Conservation (phyloP, 2,329 filamentous ascomycete species). For the Zasmidium citrigriseum region DNA sequence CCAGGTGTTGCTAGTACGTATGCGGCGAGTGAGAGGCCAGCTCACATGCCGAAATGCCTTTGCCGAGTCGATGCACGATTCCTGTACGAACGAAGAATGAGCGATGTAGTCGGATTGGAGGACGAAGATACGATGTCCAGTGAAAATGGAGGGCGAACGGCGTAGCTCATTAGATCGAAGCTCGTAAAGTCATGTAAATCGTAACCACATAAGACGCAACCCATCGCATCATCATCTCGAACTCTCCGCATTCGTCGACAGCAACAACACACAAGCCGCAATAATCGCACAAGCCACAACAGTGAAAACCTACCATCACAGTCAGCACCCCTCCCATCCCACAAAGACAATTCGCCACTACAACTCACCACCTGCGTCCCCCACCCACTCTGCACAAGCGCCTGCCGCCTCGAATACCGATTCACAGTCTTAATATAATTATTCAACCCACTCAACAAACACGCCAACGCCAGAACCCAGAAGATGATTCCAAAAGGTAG, state of each 20-base stretch:
- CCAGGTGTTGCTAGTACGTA: too few relatives aligned
- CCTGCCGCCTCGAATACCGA: constrained; percentile 74
- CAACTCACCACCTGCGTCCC: constrained; percentile 75
- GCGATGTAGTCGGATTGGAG: too few relatives aligned
- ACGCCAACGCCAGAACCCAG: constrained; percentile 79
- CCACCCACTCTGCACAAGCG: constrained; percentile 90
- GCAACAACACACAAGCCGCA: constrained; percentile 64
- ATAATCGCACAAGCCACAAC: constrained; percentile 64
- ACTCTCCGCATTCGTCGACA: constrained; percentile 45
- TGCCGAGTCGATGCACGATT: too few relatives aligned
- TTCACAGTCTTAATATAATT: constrained; percentile 86
- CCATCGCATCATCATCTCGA: not conserved
- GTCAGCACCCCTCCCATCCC: not conserved
- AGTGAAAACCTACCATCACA: constrained; percentile 56
- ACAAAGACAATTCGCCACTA: not conserved
- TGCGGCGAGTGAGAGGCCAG: too few relatives aligned
- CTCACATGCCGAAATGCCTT: too few relatives aligned
- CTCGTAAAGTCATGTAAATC: not conserved
- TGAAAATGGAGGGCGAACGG: not conserved
- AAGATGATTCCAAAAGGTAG: constrained; percentile 85
- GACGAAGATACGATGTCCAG: too few relatives aligned
- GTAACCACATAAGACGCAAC: not conserved
- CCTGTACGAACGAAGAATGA: too few relatives aligned
- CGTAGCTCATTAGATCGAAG: not conserved
- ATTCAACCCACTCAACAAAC: constrained; percentile 72